Base-by-base conservation (phyloP, 768 basidiomycete genomes). In the Terana coerulea region DNA sequence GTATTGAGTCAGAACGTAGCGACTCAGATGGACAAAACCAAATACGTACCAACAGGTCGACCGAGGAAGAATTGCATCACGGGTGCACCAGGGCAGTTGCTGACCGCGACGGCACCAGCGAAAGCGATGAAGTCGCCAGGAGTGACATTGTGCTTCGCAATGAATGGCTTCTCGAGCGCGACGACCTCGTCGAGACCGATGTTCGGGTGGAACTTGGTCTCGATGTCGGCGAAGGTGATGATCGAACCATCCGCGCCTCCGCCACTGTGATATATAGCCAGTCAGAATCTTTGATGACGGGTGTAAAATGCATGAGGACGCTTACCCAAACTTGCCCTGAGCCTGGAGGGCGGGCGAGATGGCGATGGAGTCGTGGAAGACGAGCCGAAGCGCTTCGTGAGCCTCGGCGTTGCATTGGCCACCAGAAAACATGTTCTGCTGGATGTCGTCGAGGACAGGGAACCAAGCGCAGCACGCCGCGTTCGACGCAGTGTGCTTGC, bases 211-310 rank as follows among this genome's bases (percentile, higher is more conserved):
- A 74, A 79, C 8, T 57, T 52, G 19, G 69, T 63, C 59, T 79
- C 78, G 29, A 71, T 69, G 9, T 69, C 65, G 25, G 60, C 58
- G 64, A 80, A 79, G 2, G 65, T 63, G 53, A 76, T 68, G 54
- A 79, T 72, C 4, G 76, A 79, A 22, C 77, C 79, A 51, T 80
- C 78, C 36, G 64, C 65, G 5, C 67, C 67, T 28, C 62, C 62
- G 33, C 67, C 63, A 24, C 54, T 59, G 51, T 46, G 31, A 7
- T 25, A 19, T 39, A 39, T 9, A 39, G 17, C 37, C n/a, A n/a
- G n/a, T n/a, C n/a, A n/a, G n/a, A n/a, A n/a, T n/a, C n/a, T n/a
- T n/a, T n/a, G n/a, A n/a, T n/a, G n/a, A n/a, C n/a, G n/a, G n/a
- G n/a, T 10, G 19, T 29, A 15, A 11, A 7, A 30, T 29, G 17